Evolutionary conservation across 192 early-diverging fungal species (phyloP).

Genomic region (Backusella westeae): DNA sequence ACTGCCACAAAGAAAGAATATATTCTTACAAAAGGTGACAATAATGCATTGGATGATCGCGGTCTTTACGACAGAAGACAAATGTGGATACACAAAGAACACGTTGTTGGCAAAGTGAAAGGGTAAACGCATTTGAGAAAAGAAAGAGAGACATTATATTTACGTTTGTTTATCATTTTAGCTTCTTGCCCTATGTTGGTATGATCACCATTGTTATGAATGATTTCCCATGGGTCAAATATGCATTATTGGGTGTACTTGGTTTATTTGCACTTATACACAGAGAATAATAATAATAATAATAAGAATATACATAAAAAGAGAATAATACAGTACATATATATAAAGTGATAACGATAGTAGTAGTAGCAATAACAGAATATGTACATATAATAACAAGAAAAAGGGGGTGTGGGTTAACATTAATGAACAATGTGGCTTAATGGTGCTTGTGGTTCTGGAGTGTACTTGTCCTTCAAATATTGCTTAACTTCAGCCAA

Average conservation of each 20-base stretch:
- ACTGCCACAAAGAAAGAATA: constrained; percentile 71
- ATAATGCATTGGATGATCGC: constrained; percentile 89
- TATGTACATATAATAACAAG: not conserved
- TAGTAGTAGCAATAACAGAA: not conserved
- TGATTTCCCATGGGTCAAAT: constrained; percentile 94
- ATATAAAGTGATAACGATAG: not conserved
- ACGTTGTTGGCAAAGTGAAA: constrained; percentile 88
- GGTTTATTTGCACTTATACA: constrained; percentile 69
- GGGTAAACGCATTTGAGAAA: constrained; percentile 42
- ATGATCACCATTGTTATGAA: constrained; percentile 97
- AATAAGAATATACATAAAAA: not conserved
- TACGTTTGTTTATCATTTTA: constrained; percentile 14
- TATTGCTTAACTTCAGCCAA: constrained; percentile 9
- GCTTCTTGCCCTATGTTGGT: constrained; percentile 88
- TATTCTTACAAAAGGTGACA: constrained; percentile 96
- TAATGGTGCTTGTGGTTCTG: not conserved
- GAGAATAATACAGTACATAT: not conserved
- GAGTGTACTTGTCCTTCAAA: not conserved
- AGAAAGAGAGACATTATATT: not conserved
- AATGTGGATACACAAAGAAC: constrained; percentile 89
- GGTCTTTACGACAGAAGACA: constrained; percentile 81
- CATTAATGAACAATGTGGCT: not conserved
- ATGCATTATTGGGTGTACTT: constrained; percentile 71
- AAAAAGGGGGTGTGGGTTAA: not conserved
- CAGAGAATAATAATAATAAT: constrained; percentile 54